phyloP scores from a whole-genome alignment of 1,284 basidiomycete genomes.

The Limonomyces culmigenus region DNA sequence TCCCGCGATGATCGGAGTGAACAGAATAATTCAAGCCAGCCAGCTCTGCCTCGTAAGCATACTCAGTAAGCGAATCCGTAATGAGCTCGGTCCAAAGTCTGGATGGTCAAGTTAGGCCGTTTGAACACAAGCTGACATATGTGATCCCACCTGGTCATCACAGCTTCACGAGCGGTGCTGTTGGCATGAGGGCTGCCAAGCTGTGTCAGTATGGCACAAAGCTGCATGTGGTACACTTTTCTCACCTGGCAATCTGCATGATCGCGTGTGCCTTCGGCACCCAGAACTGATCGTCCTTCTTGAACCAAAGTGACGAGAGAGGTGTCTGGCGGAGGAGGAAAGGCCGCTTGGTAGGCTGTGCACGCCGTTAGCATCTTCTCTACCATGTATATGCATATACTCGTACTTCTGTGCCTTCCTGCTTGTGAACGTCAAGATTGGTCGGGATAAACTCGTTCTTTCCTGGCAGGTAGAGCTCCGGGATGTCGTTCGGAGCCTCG shows the following conservation, averaged over 20 bases:
- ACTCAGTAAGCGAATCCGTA: constrained; percentile 80
- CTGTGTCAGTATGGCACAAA: background rate
- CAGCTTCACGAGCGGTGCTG: constrained; percentile 34
- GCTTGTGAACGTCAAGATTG: constrained; percentile 72
- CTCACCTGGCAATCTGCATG: constrained; percentile 55
- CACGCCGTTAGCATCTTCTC: constrained; percentile 3
- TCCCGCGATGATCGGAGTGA: constrained; percentile 45
- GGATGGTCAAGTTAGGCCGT: background rate
- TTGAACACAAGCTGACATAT: background rate
- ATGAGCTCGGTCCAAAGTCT: constrained; percentile 82
- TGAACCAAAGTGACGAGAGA: constrained; percentile 75
- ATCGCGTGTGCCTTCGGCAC: constrained; percentile 72
- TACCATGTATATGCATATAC: background rate
- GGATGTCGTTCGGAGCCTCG: constrained; percentile 38
- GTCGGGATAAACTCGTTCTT: constrained; percentile 84
- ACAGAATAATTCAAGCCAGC: constrained; percentile 79
- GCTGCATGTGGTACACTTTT: background rate
- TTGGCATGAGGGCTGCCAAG: constrained; percentile 31
- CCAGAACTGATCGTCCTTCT: constrained; percentile 94
- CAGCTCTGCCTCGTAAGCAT: constrained; percentile 84
- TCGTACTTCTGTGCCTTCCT: constrained; percentile 40
- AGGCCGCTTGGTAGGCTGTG: constrained; percentile 58
- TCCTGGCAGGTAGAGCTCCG: constrained; percentile 63
- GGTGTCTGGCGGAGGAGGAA: constrained; percentile 58
- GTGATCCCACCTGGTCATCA: constrained; percentile 40